Evolutionary conservation across 2,329 filamentous ascomycete species (phyloP), one percentile per base, ranked within the genome.

Genomic region (Elsinoe ampelina): DNA sequence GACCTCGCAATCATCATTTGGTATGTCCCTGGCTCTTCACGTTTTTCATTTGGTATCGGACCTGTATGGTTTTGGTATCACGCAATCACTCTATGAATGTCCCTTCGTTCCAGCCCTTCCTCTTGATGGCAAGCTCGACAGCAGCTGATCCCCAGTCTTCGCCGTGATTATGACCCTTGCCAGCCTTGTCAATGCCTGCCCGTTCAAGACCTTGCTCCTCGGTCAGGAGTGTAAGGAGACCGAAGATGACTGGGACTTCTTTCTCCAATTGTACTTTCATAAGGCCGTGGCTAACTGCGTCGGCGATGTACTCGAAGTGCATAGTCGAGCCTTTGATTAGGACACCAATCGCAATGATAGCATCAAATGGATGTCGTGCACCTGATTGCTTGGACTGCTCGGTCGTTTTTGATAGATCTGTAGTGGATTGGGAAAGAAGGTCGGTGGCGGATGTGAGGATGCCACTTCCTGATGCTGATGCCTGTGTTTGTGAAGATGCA

Each of bases 301-400:
- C 93, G 41, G 91, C 81, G 66, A 98, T 98, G 75, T 98, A 97
- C 75, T 98, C 93, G 68, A 98, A 98, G 75, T 98, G 93, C 90
- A 96, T 96, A 5, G 93, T 97, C 74, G 95, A 88, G 70, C 93
- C 93, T 77, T 98, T 98, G 76, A 98, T 96, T 60, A 98, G 82
- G 57, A 95, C 91, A 57, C 93, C 93, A 63, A 98, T 87, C 55
- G 93, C 90, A 63, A 98, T 91, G 61, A 98, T 84, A 61, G 93
- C 93, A 69, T 97, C 92, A 66, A 97, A 97, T 17, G 89, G 82
- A 17, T 76, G 60, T 15, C 75, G 65, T 38, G 65, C 70, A 43
- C 61, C 61, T 32, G 48, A 72, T 65, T 57, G 73, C 62, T 75
- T 68, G 12, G 58, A 36, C 19, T 47, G 47, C 17, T 58, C 39